A percentile compares a stretch with the other conserved stretches of the same genome.
Evolutionary conservation across 176 grass and related monocot genomes (phyloP).

Genomic region (Thinopyrum elongatum): DNA sequence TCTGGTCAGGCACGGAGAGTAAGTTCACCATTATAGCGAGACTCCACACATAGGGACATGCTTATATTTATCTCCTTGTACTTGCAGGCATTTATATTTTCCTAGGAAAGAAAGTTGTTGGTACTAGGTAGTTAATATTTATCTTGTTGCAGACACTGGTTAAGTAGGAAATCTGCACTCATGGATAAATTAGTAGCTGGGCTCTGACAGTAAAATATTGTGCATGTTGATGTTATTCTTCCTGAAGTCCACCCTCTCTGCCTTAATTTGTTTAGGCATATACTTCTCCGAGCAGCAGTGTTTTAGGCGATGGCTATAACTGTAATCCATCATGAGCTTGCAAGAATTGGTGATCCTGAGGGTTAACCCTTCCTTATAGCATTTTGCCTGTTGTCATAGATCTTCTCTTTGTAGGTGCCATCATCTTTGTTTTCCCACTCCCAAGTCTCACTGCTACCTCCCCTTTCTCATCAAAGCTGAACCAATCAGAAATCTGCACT

Average conservation of each 20-base stretch:
- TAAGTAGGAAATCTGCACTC: not conserved
- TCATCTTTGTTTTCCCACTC: not conserved
- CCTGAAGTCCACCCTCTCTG: not conserved
- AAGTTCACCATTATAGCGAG: not conserved
- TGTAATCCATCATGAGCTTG: too few relatives aligned
- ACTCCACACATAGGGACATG: not conserved
- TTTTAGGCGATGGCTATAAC: not conserved
- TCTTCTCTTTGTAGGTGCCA: not conserved
- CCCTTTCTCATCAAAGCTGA: not conserved
- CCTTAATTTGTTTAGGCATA: not conserved
- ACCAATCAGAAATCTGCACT: not conserved
- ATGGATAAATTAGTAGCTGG: not conserved
- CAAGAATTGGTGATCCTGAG: not conserved
- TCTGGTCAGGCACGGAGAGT: not conserved
- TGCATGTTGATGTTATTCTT: not conserved
- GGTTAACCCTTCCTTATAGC: not conserved
- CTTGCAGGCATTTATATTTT: not conserved
- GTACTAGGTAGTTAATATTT: not conserved
- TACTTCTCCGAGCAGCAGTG: not conserved
- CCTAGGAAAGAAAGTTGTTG: not conserved
- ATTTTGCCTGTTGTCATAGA: not conserved
- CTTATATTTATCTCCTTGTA: not conserved
- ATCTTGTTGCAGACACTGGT: not conserved
- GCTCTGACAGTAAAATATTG: too few relatives aligned
- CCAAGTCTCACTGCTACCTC: not conserved